Evolutionary conservation across 2,329 filamentous ascomycete species (phyloP), one percentile per base, ranked within the genome.

Genomic region (Hypoxylon sp.): DNA sequence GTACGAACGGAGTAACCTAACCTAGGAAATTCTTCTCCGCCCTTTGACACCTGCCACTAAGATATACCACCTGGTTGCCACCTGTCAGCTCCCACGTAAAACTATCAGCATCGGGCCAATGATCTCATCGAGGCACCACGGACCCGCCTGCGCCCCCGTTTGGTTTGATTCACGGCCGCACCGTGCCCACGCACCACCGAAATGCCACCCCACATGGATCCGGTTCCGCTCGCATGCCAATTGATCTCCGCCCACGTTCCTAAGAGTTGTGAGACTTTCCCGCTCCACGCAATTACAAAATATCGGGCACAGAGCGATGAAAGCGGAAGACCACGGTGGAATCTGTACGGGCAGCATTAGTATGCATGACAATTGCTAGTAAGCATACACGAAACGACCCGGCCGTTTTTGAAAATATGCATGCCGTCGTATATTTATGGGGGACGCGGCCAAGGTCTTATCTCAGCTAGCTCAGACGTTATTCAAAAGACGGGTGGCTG

Each of bases 131-230:
- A 71, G 60, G 3, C 67, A 69, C 67, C 65, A 70, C 28, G 68
- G 62, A 8, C 55, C 43, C 2, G 28, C 28, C 1, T 68, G 70
- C 13, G 70, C 68, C 24, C 24, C 24, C 24, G 4, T 4, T 26
- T 26, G 24, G 65, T 54, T 54, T 64, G 56, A 20, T 70, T 64
- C 24, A 53, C 47, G 3, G 62, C 70, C 11, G 67, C 66, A 39
- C 70, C 68, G 57, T 70, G 70, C 53, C 70, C 70, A 32, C 70
- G 57, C 13, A 71, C 50, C 28, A 71, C n/a, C 10, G 70, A 71
- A 7, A 71, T 65, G 34, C 68, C 68, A 15, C 70, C 70, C 63
- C 64, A 70, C 13, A 64, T 30, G 8, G 48, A 61, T 17, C 67
- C 62, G 5, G 68, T 59, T 34, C 57, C 63, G 39, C 70, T 65